These are phyloP conservation scores for Musa acuminata DNA, from an alignment of 176 grass and related monocot species.

Conservation along the genomic window DNA sequence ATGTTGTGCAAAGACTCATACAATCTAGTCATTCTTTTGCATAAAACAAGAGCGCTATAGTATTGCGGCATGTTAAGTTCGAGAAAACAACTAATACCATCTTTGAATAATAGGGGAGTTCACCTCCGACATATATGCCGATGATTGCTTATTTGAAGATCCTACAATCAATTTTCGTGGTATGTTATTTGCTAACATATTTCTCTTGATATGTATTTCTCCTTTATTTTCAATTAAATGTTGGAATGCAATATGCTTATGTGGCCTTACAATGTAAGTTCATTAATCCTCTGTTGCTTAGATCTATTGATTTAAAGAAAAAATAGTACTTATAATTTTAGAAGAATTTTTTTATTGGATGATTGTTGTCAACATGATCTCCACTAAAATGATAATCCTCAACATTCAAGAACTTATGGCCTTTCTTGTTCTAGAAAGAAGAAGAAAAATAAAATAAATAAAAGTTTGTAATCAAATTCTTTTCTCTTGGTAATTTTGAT, in stretches of 20 bases:
- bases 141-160: conserved; percentile 84
- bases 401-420: background rate
- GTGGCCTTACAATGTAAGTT: background rate
- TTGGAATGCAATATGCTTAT: too few relatives aligned
- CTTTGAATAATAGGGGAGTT: conserved; percentile 54
- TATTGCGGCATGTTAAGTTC: background rate
- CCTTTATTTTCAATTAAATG: background rate
- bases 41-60: background rate
- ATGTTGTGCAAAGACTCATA: background rate
- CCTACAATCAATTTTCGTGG: conserved; percentile 81
- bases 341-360: background rate
- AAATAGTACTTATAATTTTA: background rate
- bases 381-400: background rate
- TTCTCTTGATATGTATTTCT: conserved; percentile 3
- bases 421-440: background rate
- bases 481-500: background rate
- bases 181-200: conserved; percentile 3
- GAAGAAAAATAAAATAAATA: background rate
- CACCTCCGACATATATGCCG: conserved; percentile 40
- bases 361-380: background rate
- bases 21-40: background rate
- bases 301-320: background rate
- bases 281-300: background rate
- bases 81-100: background rate
- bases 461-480: background rate